A percentile compares a stretch with the other conserved stretches of the same genome.
phyloP scores from a whole-genome alignment of 2,329 filamentous ascomycete species.

The Paraconiothyrium brasiliense region DNA sequence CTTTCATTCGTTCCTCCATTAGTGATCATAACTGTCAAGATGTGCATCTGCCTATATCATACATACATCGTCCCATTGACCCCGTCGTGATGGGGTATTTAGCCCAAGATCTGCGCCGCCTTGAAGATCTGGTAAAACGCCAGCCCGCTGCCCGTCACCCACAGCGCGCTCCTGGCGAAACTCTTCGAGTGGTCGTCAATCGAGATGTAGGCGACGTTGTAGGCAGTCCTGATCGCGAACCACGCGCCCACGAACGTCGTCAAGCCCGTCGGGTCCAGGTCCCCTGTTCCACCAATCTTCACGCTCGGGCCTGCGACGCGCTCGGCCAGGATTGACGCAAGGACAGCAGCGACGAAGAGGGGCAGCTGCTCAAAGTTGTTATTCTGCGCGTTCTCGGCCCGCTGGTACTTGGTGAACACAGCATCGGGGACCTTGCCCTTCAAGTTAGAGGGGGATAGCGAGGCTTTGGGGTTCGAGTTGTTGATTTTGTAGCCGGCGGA shows the following conservation, averaged over 20 bases:
- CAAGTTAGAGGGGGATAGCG: constrained; percentile 29
- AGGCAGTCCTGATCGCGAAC: constrained; percentile 30
- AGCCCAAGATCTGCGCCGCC: constrained; percentile 32
- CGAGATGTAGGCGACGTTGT: constrained; percentile 31
- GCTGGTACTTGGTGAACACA: constrained; percentile 38
- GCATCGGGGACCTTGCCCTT: constrained; percentile 38
- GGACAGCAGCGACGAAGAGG: constrained; percentile 33
- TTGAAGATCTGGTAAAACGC: constrained; percentile 34
- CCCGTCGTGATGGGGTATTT: not conserved
- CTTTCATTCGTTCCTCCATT: not conserved
- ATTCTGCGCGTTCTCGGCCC: constrained; percentile 36
- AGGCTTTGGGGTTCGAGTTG: constrained; percentile 38
- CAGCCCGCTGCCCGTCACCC: constrained; percentile 25
- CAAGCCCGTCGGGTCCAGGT: constrained; percentile 31
- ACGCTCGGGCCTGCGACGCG: constrained; percentile 20
- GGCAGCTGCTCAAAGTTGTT: constrained; percentile 39
- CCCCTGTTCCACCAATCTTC: constrained; percentile 23
- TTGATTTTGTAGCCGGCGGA: constrained; percentile 33
- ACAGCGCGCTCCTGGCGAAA: constrained; percentile 31
- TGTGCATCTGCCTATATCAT: not conserved
- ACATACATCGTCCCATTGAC: not conserved
- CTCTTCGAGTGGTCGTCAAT: constrained; percentile 32
- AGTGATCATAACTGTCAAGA: not conserved
- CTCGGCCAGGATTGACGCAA: constrained; percentile 37
- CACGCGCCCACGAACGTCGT: constrained; percentile 30